A percentile compares a stretch with the other conserved stretches of the same genome.
phyloP scores from a whole-genome alignment of 306 rosid species.

The Quercus variabilis region DNA sequence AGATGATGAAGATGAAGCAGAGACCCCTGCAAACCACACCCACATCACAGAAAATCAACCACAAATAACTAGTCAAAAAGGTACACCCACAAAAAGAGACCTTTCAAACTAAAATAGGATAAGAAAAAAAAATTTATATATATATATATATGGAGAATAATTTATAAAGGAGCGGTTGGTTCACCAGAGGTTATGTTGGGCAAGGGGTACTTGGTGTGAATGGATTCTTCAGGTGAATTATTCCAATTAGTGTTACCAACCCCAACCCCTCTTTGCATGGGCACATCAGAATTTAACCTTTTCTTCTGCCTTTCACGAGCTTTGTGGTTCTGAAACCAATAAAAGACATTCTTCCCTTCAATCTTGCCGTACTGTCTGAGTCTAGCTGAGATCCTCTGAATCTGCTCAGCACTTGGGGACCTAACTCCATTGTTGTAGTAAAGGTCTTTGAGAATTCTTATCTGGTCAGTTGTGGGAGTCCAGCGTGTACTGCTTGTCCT shows the following conservation, averaged over 20 bases:
- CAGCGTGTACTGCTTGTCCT: conserved; percentile 91
- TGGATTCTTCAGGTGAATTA: conserved; percentile 27
- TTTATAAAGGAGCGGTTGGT: neutral
- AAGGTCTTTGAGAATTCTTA: conserved; percentile 86
- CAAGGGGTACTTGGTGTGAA: conserved; percentile 40
- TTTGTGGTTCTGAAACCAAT: conserved; percentile 96
- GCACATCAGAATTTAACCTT: conserved; percentile 49
- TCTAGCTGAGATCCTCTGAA: conserved; percentile 93
- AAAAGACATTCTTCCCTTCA: conserved; percentile 91
- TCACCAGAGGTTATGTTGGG: conserved; percentile 46
- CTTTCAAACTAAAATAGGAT: no score
- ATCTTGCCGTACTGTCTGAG: conserved; percentile 94
- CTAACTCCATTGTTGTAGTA: conserved; percentile 90
- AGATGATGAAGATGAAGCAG: conserved; percentile 53
- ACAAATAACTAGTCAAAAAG: neutral
- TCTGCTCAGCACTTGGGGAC: conserved; percentile 94
- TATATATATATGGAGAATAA: neutral
- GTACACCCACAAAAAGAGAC: neutral
- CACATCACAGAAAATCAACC: neutral
- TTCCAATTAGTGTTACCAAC: conserved; percentile 34
- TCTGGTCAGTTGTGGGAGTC: conserved; percentile 96
- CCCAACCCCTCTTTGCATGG: conserved; percentile 32
- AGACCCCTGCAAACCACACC: conserved; percentile 35
- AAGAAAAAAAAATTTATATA: no score
- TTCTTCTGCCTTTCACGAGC: conserved; percentile 99